Conservation (phyloP, 1,284 basidiomycete genomes). For the Leccinum fallax region DNA sequence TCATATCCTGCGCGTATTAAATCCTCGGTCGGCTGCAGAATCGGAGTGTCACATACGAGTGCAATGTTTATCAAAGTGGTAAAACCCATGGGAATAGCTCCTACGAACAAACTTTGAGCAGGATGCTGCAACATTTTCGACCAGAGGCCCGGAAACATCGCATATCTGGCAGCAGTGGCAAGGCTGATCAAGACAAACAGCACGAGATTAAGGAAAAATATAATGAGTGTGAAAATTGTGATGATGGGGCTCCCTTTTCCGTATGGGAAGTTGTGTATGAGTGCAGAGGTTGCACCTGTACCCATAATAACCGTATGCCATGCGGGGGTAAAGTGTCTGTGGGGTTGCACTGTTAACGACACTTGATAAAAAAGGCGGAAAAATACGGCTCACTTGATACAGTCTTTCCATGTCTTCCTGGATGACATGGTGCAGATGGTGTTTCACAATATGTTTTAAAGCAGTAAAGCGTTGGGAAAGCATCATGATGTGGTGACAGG, state of each 20-base stretch:
- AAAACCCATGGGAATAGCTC: constrained; percentile 63
- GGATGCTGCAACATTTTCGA: constrained; percentile 49
- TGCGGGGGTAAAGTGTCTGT: constrained; percentile 48
- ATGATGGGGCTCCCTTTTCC: constrained; percentile 36
- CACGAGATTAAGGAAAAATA: constrained; percentile 56
- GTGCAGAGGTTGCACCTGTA: constrained; percentile 42
- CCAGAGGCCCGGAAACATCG: constrained; percentile 51
- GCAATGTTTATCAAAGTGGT: constrained; percentile 55
- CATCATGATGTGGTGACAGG: neutral
- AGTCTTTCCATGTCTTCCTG: constrained; percentile 32
- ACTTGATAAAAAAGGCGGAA: neutral
- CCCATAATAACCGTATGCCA: constrained; percentile 52
- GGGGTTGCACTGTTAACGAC: neutral
- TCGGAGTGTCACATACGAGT: constrained; percentile 40
- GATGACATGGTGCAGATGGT: constrained; percentile 18
- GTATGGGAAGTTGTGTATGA: constrained; percentile 46
- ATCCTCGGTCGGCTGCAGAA: neutral
- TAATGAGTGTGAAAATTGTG: constrained; percentile 39
- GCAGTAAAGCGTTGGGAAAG: neutral
- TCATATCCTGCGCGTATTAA: constrained; percentile 20
- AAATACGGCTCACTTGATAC: constrained; percentile 20
- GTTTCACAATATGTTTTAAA: neutral
- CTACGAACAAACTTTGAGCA: constrained; percentile 60
- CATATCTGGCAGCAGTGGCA: constrained; percentile 48
- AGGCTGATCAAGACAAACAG: constrained; percentile 52